phyloP scores from a whole-genome alignment of 148 eudicot genomes.

The Rhododendron vialii region DNA sequence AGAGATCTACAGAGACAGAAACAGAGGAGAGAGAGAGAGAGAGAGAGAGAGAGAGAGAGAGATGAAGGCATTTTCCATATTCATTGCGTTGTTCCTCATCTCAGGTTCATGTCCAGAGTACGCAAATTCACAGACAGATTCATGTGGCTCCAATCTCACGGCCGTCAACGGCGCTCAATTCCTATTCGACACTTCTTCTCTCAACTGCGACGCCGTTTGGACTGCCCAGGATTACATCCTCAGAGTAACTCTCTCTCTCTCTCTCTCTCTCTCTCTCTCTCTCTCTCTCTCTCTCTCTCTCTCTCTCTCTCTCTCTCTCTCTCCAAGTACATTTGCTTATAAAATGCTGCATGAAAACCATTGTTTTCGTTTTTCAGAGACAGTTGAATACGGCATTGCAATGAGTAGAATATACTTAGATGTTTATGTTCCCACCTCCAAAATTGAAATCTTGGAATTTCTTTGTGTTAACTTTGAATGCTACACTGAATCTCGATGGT shows the following conservation, averaged over 20 bases:
- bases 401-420: neutral
- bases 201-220: constrained; percentile 63
- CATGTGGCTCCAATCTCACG: constrained; percentile 34
- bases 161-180: constrained; percentile 24
- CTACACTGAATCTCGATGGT: too few species aligned
- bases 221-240: constrained; percentile 38
- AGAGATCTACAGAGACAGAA: constrained; percentile 11
- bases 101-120: constrained; percentile 4
- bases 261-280: neutral
- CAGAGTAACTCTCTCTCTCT: constrained; percentile 38
- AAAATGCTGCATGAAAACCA: neutral
- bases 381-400: neutral
- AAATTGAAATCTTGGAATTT: neutral
- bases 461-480: too few species aligned
- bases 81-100: constrained; percentile 30
- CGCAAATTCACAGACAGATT: constrained; percentile 56
- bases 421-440: neutral
- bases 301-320: neutral
- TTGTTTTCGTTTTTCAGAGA: neutral
- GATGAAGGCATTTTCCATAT: constrained; percentile 26
- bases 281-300: neutral
- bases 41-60: neutral
- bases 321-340: neutral
- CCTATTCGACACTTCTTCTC: constrained; percentile 46
- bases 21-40: constrained; percentile 13